Base-by-base conservation (phyloP, 805 yeast genomes). In the Saturnispora halmiae region DNA sequence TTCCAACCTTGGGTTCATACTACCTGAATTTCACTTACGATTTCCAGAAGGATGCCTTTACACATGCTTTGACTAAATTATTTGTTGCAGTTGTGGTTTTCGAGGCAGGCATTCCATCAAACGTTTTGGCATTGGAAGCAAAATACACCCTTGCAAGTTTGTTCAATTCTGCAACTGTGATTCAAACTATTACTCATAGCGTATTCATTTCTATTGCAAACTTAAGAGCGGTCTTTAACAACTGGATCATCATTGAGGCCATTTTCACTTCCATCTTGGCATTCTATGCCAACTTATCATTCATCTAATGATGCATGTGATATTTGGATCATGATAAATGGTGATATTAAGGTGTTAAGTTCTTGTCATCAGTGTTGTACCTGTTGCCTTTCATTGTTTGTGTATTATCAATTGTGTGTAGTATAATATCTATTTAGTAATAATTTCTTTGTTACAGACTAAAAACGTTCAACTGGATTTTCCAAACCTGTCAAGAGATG, bases 11-110 rank as follows among this genome's bases (percentile, higher is more conserved):
- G 31, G 49, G 59, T 27, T 68, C 77, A 14, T 74, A 70, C 58
- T 74, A 70, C 58, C 50, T 74, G 50, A 74, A 74, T 58, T 74
- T 74, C 54, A 61, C 77, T 52, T 56, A 71, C 50, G 72, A 72
- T 54, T 72, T 72, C 51, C 65, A 60, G 29, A 65, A 65, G 58
- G 80, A 74, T 55, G 79, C 79, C 25, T 70, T 72, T 47, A 58
- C 69, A 40, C 69, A 66, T 51, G 60, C 73, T 14, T 57, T 73
- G 44, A 49, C 68, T 34, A 73, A 72, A 53, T 52, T 69, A 9
- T 54, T 73, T 44, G 47, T 67, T 28, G 59, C 61, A 27, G 61
- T 64, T 49, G 54, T 65, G 45, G 45, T 70, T 35, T 56, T 58
- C 50, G 61, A 60, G 36, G 35, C 53, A 13, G 55, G 48, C 22